Base-by-base conservation (phyloP, 148 eudicot species). In the Chenopodium suecicum region DNA sequence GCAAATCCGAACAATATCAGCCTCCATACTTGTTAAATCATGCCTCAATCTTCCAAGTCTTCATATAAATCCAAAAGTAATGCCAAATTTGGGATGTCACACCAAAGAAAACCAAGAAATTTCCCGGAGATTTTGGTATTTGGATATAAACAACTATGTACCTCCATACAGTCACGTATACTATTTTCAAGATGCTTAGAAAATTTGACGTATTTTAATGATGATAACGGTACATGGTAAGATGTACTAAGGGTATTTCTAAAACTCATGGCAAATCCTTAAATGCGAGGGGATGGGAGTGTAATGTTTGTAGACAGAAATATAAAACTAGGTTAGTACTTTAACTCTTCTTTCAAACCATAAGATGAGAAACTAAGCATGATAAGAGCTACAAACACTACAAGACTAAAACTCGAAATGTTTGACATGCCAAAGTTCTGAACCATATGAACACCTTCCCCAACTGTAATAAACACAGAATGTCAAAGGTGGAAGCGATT, bases 401-500 rank as follows among this genome's bases (percentile, higher is more conserved):
- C 68, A 71, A 71, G 78, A 79, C 52, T 17, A 16, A 46, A 58
- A 68, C 64, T 71, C 27, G 23, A n/a, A 22, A 69, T 27, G 37
- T 25, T 69, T 64, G 46, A 66, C 54, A 76, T 56, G 70, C 79
- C 52, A 76, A 75, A 56, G 80, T 79, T 74, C 37, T 79, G 9
- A 37, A 69, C 76, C 80, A 84, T 81, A 78, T 72, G 22, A 48
- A 77, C 75, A 50, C 72, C 80, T 74, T 17, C 64, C 67, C 67
- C 56, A 64, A 70, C 65, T 64, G 56, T 81, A 71, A 70, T 65
- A 84, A 75, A 66, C 77, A 70, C 70, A 77, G 37, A 81, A 66
- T 84, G 81, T 77, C 83, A 81, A 84, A 81, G 78, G 81, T 54
- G 78, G 64, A 70, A 52, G 66, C 31, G 66, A 80, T 52, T 80